Conservation (phyloP, 176 grass and related monocot genomes). For the Bolboschoenus planiculmis region DNA sequence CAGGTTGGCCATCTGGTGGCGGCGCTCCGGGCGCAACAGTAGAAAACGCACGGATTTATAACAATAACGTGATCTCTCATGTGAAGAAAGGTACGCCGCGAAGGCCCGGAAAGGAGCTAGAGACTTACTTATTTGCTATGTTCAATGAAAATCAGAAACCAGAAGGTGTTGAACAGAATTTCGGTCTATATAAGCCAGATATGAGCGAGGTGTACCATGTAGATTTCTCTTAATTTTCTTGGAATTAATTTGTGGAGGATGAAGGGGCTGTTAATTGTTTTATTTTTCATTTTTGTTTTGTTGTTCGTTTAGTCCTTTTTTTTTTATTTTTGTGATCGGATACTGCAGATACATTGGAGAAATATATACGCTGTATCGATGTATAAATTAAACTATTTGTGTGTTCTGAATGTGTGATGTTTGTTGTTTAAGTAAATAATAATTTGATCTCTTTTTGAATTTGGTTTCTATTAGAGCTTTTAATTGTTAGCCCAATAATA, state of each 20-base stretch:
- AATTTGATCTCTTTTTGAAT: not conserved
- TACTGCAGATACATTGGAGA: not conserved
- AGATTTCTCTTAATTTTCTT: constrained; percentile 34
- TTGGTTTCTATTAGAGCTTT: not conserved
- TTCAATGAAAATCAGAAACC: constrained; percentile 95
- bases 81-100: constrained; percentile 53
- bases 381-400: not conserved
- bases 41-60: constrained; percentile 66
- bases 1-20: constrained; percentile 86
- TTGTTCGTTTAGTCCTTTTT: not conserved
- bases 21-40: constrained; percentile 38
- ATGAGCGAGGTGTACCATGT: constrained; percentile 90
- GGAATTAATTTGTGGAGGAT: not conserved
- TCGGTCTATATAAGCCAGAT: constrained; percentile 74
- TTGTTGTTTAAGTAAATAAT: not conserved
- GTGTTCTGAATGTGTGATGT: not conserved
- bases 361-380: not conserved
- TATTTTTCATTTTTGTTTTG: not conserved
- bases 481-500: no score
- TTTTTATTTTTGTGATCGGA: not conserved
- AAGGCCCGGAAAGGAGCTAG: constrained; percentile 52
- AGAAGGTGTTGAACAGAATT: constrained; percentile 62
- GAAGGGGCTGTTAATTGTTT: not conserved
- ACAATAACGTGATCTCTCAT: constrained; percentile 58
- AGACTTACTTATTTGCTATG: constrained; percentile 89